A percentile compares a stretch with the other conserved stretches of the same genome.
Evolutionary conservation across 805 yeast species (phyloP).

Genomic region (Candida suzukii): DNA sequence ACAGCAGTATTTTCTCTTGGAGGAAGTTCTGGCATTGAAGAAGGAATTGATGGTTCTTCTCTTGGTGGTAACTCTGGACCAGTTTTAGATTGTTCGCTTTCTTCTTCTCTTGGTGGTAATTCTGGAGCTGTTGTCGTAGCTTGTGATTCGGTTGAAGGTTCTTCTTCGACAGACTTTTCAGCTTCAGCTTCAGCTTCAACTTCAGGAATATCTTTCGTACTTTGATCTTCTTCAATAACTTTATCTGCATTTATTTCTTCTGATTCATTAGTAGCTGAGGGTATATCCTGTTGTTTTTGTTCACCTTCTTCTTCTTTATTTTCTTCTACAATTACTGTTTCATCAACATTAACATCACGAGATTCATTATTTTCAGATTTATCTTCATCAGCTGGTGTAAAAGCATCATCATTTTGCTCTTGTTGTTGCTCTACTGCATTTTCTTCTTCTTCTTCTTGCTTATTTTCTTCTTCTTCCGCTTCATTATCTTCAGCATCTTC

Average conservation of each 20-base stretch:
- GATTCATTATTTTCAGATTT: too few relatives aligned
- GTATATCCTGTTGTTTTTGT: too few relatives aligned
- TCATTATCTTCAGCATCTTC: conserved; percentile 8
- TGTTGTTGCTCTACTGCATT: neutral
- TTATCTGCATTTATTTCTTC: neutral
- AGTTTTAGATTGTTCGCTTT: neutral
- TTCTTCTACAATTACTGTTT: too few relatives aligned
- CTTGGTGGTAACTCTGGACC: neutral
- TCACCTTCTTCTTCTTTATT: too few relatives aligned
- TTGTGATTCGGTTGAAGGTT: too few relatives aligned
- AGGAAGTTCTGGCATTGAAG: conserved; percentile 27
- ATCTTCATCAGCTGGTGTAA: neutral
- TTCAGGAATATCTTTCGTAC: neutral
- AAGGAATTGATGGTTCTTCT: neutral
- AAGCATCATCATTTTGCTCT: too few relatives aligned
- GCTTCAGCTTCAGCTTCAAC: neutral
- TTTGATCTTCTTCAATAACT: neutral
- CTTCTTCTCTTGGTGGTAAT: neutral
- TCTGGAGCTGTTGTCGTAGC: neutral
- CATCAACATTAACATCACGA: too few relatives aligned
- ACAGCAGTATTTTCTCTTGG: neutral
- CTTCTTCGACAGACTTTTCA: neutral
- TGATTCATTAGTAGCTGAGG: neutral
- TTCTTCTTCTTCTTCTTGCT: conserved; percentile 3
- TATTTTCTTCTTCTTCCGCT: conserved; percentile 11